Evolutionary conservation across 306 rosid genomes (phyloP).

Genomic region (Dalbergia oliveri): DNA sequence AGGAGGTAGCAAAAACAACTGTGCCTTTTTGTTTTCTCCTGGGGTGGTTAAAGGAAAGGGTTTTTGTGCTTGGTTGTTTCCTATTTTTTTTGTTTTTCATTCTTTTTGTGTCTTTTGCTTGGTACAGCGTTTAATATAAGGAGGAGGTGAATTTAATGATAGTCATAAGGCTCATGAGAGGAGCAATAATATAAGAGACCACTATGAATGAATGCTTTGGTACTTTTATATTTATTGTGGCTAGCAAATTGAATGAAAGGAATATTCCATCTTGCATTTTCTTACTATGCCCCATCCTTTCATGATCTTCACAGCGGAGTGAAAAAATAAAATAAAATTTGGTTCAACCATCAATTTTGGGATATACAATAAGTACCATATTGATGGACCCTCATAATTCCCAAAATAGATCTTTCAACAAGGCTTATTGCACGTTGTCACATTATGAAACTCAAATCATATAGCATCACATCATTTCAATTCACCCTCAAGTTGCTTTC

Average conservation of each 20-base stretch:
- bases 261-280: conserved; percentile 34
- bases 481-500: conserved; percentile 43
- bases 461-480: conserved; percentile 40
- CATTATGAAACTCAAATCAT: conserved; percentile 40
- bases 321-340: background rate
- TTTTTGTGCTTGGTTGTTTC: background rate
- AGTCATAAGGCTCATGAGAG: conserved; percentile 50
- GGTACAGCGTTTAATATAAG: conserved; percentile 1
- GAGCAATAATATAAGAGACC: conserved; percentile 38
- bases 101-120: background rate
- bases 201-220: background rate
- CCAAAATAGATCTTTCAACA: conserved; percentile 25
- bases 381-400: conserved; percentile 37
- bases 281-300: background rate
- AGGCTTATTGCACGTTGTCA: conserved; percentile 27
- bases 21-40: background rate
- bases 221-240: background rate
- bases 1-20: background rate
- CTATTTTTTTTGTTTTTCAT: background rate
- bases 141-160: conserved; percentile 39
- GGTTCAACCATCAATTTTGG: conserved; percentile 37
- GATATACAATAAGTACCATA: conserved; percentile 24
- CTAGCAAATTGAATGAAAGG: conserved; percentile 27
- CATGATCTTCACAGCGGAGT: conserved; percentile 10
- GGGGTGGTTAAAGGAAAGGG: background rate